Evolutionary conservation across 257 asterid species (phyloP).

Genomic region (Echites panduratus): DNA sequence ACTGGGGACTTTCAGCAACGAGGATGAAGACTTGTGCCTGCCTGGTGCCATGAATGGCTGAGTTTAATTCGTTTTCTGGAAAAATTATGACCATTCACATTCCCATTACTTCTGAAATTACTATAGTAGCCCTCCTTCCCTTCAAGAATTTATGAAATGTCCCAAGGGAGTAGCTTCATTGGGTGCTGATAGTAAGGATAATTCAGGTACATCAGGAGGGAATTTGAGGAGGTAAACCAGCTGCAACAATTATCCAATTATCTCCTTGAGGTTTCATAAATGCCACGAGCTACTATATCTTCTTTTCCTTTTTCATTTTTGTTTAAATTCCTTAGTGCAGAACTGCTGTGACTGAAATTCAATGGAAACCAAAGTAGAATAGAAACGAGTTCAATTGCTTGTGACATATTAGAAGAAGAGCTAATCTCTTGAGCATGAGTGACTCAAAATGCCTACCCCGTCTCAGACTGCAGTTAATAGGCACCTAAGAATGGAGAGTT

Average conservation of each 20-base stretch:
- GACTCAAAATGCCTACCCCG: too few species aligned
- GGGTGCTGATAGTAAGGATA: not conserved
- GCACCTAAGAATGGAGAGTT: too few species aligned
- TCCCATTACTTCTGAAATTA: not conserved
- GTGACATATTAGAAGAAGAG: too few species aligned
- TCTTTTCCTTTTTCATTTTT: too few species aligned
- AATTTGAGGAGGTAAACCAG: not conserved
- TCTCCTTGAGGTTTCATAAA: not conserved
- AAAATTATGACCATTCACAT: conserved; percentile 23
- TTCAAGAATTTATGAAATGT: not conserved
- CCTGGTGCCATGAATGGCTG: conserved; percentile 9
- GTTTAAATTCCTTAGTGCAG: not conserved
- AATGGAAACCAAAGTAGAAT: too few species aligned
- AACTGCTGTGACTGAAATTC: not conserved
- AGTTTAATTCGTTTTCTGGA: conserved; percentile 14
- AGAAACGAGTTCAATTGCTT: too few species aligned
- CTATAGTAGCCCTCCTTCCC: not conserved
- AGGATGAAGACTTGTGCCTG: not conserved
- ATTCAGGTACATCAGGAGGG: not conserved
- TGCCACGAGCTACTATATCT: not conserved
- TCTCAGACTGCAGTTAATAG: too few species aligned
- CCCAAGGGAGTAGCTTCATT: not conserved
- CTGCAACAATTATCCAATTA: not conserved
- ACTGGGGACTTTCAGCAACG: not conserved
- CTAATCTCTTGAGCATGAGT: too few species aligned